phyloP scores from a whole-genome alignment of 2,329 filamentous ascomycete species.

The Lecanicillium sp. region DNA sequence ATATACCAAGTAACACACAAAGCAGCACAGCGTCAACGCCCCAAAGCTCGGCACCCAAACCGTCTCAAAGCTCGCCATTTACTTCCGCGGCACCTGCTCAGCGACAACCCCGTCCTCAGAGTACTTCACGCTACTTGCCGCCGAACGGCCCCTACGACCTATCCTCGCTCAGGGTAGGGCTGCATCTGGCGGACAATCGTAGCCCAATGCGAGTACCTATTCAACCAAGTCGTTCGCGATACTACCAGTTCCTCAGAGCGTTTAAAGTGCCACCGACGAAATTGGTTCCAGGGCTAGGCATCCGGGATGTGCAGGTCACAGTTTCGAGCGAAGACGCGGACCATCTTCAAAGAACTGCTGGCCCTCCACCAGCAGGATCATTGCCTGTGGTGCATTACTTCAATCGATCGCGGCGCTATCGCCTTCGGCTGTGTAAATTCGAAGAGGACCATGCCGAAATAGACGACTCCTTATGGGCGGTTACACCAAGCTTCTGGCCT shows the following conservation, averaged over 20 bases:
- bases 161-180: constrained; percentile 31
- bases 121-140: constrained; percentile 11
- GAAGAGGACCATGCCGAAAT: not conserved
- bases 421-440: constrained; percentile 4
- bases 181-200: constrained; percentile 39
- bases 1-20: too few species aligned
- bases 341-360: not conserved
- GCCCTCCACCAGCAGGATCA: not conserved
- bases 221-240: not conserved
- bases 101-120: not conserved
- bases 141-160: constrained; percentile 33
- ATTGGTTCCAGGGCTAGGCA: not conserved
- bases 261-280: constrained; percentile 4
- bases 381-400: constrained; percentile 1
- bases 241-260: constrained; percentile 4
- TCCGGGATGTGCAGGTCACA: not conserved
- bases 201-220: constrained; percentile 38
- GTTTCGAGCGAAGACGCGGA: not conserved
- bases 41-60: not conserved
- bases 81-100: not conserved
- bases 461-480: not conserved
- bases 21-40: too few species aligned
- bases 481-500: constrained; percentile 2
- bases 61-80: not conserved
- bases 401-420: constrained; percentile 3